phyloP scores from a whole-genome alignment of 139 green algal species.

The Gonium pectorale region DNA sequence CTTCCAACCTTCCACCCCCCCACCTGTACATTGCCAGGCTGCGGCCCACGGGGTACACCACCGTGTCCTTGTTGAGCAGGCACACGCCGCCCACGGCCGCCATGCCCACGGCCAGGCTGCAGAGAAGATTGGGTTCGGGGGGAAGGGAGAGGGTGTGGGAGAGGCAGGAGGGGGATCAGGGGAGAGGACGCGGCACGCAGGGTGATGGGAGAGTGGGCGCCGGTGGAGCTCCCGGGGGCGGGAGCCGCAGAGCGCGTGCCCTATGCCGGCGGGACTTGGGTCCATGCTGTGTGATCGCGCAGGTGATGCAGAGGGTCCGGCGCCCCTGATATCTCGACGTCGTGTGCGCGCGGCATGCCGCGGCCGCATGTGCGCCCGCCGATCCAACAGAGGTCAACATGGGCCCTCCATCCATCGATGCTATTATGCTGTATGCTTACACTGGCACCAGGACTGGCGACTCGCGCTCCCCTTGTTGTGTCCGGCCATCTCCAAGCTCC shows the following conservation, averaged over 20 bases:
- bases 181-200: not conserved
- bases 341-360: not conserved
- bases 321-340: not conserved
- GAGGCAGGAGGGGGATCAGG: not conserved
- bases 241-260: not conserved
- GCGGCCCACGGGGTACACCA: conserved; percentile 48
- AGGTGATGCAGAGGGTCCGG: not conserved
- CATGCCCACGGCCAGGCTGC: conserved; percentile 51
- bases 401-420: not conserved
- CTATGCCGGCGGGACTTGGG: no score
- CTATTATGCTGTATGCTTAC: not conserved
- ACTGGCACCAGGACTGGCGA: conserved; percentile 8
- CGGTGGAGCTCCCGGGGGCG: not conserved
- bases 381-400: not conserved
- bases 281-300: no score
- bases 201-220: not conserved
- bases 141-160: not conserved
- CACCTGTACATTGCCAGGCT: conserved; percentile 51
- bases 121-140: not conserved
- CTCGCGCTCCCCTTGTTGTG: not conserved
- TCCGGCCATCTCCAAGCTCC: not conserved
- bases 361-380: conserved; percentile 4
- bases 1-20: not conserved
- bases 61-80: conserved; percentile 39
- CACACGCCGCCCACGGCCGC: conserved; percentile 38